Evolutionary conservation across 2,329 filamentous ascomycete species (phyloP).

Genomic region (Colletotrichum camelliae): DNA sequence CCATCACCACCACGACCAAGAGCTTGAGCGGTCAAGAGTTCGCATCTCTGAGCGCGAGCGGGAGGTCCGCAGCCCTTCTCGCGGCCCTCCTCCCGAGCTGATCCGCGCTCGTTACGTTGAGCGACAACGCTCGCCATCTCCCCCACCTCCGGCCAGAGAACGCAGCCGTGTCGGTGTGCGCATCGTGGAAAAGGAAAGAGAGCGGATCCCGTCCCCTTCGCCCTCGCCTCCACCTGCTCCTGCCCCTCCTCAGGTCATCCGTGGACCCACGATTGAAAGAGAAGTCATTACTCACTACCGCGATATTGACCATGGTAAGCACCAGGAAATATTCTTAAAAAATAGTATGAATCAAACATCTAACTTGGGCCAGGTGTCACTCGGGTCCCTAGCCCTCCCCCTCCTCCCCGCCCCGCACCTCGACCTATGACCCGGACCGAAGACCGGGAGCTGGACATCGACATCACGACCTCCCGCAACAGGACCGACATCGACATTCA

Average conservation of each 20-base stretch:
- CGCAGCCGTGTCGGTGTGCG: conserved; percentile 28
- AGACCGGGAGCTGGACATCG: conserved; percentile 65
- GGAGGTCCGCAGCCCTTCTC: conserved; percentile 41
- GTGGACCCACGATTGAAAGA: conserved; percentile 81
- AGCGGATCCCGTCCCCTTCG: conserved; percentile 51
- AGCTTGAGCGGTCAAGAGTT: conserved; percentile 39
- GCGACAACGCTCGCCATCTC: conserved; percentile 42
- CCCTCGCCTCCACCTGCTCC: conserved; percentile 60
- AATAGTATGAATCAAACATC: background rate
- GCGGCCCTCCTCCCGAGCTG: conserved; percentile 34
- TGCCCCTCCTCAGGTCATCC: conserved; percentile 69
- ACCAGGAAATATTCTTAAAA: background rate
- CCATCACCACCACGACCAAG: conserved; percentile 26
- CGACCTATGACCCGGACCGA: conserved; percentile 46
- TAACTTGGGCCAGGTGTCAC: conserved; percentile 47
- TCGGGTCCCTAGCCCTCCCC: conserved; percentile 50
- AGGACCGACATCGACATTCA: conserved; percentile 65
- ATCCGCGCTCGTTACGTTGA: conserved; percentile 47
- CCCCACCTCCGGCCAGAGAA: conserved; percentile 19
- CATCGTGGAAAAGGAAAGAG: conserved; percentile 51
- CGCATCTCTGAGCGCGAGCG: conserved; percentile 47
- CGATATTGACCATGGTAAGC: conserved; percentile 84
- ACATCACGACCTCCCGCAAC: conserved; percentile 60
- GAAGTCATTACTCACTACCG: conserved; percentile 90
- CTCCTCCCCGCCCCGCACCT: conserved; percentile 54